Evolutionary conservation across 2,329 filamentous ascomycete genomes (phyloP).

Genomic region (Thelonectria discophora): DNA sequence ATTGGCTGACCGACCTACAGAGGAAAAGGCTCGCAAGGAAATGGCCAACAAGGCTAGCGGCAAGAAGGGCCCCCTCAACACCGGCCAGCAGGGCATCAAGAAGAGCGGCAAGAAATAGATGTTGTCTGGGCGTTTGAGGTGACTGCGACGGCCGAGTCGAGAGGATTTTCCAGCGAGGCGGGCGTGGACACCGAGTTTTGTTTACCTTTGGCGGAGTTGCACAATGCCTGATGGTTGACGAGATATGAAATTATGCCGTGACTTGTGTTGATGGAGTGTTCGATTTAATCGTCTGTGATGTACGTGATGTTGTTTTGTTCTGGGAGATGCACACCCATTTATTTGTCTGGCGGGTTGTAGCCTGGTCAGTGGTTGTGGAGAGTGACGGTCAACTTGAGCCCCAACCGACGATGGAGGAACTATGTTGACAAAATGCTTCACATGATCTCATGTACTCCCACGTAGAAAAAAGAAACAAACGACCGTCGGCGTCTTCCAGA

Average conservation of each 20-base stretch:
- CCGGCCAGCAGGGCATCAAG: constrained; percentile 90
- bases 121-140: constrained; percentile 8
- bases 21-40: constrained; percentile 87
- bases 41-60: constrained; percentile 82
- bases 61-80: constrained; percentile 92
- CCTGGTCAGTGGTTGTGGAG: neutral
- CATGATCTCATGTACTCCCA: neutral
- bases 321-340: too few relatives aligned
- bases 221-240: constrained; percentile 36
- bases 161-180: constrained; percentile 15
- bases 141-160: constrained; percentile 12
- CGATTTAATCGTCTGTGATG: neutral
- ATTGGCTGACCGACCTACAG: constrained; percentile 54
- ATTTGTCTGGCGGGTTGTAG: neutral
- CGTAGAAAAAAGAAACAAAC: constrained; percentile 9
- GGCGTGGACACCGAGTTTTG: constrained; percentile 32
- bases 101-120: constrained; percentile 95
- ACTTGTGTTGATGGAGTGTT: constrained; percentile 16
- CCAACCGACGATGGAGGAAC: constrained; percentile 3
- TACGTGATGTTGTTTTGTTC: neutral
- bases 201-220: constrained; percentile 21
- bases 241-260: constrained; percentile 42
- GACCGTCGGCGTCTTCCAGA: constrained; percentile 8
- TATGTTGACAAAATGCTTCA: constrained; percentile 3
- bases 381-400: neutral